Base-by-base conservation (phyloP, 2,329 filamentous ascomycete genomes). In the Trichoderma sp. region DNA sequence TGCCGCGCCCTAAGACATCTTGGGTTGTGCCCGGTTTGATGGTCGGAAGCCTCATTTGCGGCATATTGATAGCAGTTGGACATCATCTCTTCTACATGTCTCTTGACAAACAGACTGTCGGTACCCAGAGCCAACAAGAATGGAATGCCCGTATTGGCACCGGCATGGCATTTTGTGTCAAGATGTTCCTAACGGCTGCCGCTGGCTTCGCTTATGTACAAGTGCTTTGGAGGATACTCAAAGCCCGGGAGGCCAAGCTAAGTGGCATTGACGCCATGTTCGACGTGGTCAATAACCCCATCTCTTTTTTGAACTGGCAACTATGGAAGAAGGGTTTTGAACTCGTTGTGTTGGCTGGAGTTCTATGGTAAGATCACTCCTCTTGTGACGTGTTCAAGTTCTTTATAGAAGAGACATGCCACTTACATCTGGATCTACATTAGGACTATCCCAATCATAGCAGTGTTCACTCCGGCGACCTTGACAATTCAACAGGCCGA, bases 41-140 rank as follows among this genome's bases (percentile, higher is more conserved):
- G 37, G 6, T 60, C 26, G 13, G 58, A 16, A 28, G 28, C 14
- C 16, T 37, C 24, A n/a, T 60, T 18, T 60, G 58, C 10, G 58
- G 58, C 21, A 46, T 60, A 32, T 26, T 43, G 11, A 46, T 60
- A 14, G 39, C 58, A 21, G 26, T 60, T 7, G 58, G 58, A n/a
- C 58, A 60, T 28, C 58, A 60, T 46, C 21, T 60, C 39, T 60
- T 60, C 39, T 60, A 60, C 39, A n/a, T 43, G 21, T 60, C 58
- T 32, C 5, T 49, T 26, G 18, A 49, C 26, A 30, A 26, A 16
- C 39, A 28, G 24, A 60, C 46, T 30, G 58, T 60, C 10, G 37
- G 2, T 14, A 60, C 26, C 58, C 43, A 60, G 26, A 46, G 7
- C 2, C 37, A 32, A 14, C 58, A 60, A 32, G 58, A 60, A 60